Evolutionary conservation across 1,284 basidiomycete species (phyloP).

Genomic region (Naganishia sp.): DNA sequence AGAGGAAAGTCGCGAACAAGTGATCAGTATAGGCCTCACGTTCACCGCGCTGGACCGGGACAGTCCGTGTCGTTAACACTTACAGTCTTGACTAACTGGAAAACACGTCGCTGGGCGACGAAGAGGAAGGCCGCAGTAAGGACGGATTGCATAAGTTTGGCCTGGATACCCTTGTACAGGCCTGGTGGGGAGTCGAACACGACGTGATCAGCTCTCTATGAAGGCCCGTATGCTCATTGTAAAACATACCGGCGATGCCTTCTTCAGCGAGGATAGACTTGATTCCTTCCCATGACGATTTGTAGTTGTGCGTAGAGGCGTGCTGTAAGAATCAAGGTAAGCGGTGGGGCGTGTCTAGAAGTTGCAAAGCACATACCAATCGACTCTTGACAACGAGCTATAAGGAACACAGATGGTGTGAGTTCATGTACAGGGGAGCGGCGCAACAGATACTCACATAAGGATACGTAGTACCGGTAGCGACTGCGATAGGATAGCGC

Average conservation of each 20-base stretch:
- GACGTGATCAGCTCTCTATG: neutral
- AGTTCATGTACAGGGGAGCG: neutral
- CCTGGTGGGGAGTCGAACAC: conserved; percentile 54
- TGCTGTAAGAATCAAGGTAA: conserved; percentile 39
- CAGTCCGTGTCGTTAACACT: neutral
- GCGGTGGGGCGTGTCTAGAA: neutral
- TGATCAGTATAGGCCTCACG: neutral
- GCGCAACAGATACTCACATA: conserved; percentile 42
- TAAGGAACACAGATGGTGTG: neutral
- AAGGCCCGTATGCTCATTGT: neutral
- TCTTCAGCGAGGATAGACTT: conserved; percentile 68
- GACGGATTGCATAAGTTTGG: conserved; percentile 85
- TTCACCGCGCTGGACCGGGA: neutral
- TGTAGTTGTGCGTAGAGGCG: conserved; percentile 55
- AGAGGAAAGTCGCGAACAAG: too few species aligned
- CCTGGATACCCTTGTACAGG: conserved; percentile 78
- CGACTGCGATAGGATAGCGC: conserved; percentile 37
- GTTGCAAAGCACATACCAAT: conserved; percentile 41
- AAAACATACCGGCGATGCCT: conserved; percentile 60
- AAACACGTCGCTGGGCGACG: conserved; percentile 70
- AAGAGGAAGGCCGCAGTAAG: conserved; percentile 88
- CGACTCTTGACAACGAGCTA: conserved; percentile 55
- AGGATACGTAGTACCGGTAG: conserved; percentile 54
- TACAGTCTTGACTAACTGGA: conserved; percentile 53
- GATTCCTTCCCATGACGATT: conserved; percentile 50